Percentiles rank a stretch among this genome's conserved stretches.
Conservation (phyloP, 257 asterid genomes). For the Solanum virginianum region DNA sequence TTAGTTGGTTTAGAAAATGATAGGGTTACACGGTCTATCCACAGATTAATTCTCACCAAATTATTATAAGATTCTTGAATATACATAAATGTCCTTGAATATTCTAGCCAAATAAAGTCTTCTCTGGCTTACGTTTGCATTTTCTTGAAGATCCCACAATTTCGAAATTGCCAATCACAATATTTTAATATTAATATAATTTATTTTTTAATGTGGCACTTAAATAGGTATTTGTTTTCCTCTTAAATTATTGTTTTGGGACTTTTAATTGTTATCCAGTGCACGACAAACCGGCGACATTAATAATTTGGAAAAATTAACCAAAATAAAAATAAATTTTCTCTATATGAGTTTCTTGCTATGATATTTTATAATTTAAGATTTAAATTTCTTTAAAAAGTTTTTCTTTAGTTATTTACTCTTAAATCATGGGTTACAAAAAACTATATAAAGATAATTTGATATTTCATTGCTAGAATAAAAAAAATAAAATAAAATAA, state of each 20-base stretch:
- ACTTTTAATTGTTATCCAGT: background rate
- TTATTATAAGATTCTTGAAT: background rate
- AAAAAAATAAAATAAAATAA: no score
- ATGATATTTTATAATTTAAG: background rate
- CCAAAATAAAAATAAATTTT: background rate
- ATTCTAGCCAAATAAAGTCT: background rate
- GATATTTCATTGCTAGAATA: background rate
- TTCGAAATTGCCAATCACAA: background rate
- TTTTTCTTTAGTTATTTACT: background rate
- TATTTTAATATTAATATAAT: background rate
- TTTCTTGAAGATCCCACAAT: background rate
- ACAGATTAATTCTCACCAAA: background rate
- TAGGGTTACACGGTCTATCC: background rate
- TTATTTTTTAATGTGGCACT: background rate
- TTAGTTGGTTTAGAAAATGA: background rate
- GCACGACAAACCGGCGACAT: background rate
- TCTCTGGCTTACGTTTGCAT: background rate
- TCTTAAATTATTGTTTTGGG: background rate
- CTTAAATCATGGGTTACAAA: background rate
- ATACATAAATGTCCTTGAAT: conserved; percentile 10
- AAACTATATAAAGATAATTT: background rate
- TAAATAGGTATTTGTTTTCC: background rate
- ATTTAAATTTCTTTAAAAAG: background rate
- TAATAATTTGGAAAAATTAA: background rate
- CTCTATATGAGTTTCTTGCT: background rate